Evolutionary conservation across 2,329 filamentous ascomycete genomes (phyloP), one percentile per base, ranked within the genome.

Genomic region (Botrytis galanthina): DNA sequence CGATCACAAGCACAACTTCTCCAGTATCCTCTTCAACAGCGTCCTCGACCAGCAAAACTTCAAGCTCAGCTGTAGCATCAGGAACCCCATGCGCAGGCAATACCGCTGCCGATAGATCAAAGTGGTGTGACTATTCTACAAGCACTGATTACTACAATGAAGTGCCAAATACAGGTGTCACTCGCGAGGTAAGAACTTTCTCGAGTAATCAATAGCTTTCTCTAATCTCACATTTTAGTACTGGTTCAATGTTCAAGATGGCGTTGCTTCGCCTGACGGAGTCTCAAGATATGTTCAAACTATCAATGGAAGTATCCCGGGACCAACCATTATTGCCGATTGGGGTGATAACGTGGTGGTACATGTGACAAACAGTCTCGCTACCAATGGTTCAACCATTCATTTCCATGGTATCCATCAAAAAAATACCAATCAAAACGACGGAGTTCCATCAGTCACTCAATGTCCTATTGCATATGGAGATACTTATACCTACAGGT

Each of bases 401-500:
- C 85, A 87, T 75, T 87, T 83, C 83, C 86, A 87, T 74, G 86
- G 86, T 44, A 78, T 87, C 20, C 79, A 83, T 22, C 83, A 85
- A 75, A 79, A 84, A 20, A 79, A 82, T 44, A 80, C 81, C 8
- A 83, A 82, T 59, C 76, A 83, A 59, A 81, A 81, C 76, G 84
- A 86, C 72, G 84, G 84, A 22, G 82, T 82, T 1, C 81, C 81
- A 32, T 83, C 84, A 16, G 37, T 87, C 44, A 87, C 86, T 6
- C 90, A 93, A 80, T 93, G 91, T 75, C 90, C 91, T 1, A 88
- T 92, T 72, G 82, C 87, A 81, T 32, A n/a, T 35, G 67, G 72
- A 32, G 6, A 12, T n/a, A 73, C 72, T 26, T 72, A 75, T 51
- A 75, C 73, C 29, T 78, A 78, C 57, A 74, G 51, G 18, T 78